A percentile compares a stretch with the other conserved stretches of the same genome.
These are phyloP conservation scores for Hanseniaspora occidentalis DNA, from an alignment of 805 yeast genomes.

Conservation along the genomic window DNA sequence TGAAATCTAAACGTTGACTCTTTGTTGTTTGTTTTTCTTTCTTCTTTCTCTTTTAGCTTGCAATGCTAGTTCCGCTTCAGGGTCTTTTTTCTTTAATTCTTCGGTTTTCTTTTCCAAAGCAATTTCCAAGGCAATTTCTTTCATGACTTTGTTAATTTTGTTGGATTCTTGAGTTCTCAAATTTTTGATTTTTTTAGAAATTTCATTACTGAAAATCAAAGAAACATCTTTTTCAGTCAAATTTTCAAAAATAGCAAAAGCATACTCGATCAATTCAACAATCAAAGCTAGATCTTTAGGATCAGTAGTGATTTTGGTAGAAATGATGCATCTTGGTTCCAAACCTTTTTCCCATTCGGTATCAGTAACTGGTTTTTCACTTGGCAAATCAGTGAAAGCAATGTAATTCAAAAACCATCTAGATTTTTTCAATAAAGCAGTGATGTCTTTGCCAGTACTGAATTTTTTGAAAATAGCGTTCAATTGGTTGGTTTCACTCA, in stretches of 20 bases:
- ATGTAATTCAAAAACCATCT: slow-evolving; percentile 45
- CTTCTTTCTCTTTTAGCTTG: slow-evolving; percentile 69
- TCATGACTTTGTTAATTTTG: slow-evolving; percentile 59
- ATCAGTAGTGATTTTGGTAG: slow-evolving; percentile 39
- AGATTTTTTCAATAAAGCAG: slow-evolving; percentile 31
- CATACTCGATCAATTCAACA: slow-evolving; percentile 37
- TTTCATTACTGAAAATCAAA: slow-evolving; percentile 49
- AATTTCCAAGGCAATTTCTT: slow-evolving; percentile 53
- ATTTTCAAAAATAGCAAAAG: slow-evolving; percentile 48
- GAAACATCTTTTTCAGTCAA: slow-evolving; percentile 36
- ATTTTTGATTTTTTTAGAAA: slow-evolving; percentile 61
- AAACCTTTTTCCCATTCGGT: slow-evolving; percentile 42
- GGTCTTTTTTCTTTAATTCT: slow-evolving; percentile 64
- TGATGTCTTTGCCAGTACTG: slow-evolving; percentile 27
- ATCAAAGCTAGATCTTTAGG: slow-evolving; percentile 38
- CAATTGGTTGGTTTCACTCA: slow-evolving; percentile 81
- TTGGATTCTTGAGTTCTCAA: slow-evolving; percentile 64
- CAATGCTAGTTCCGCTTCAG: slow-evolving; percentile 65
- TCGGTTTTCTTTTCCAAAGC: slow-evolving; percentile 60
- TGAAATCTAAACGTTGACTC: not conserved
- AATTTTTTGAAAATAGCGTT: slow-evolving; percentile 39
- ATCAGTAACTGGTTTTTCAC: slow-evolving; percentile 52
- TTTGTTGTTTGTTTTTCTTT: not conserved
- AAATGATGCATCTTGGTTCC: slow-evolving; percentile 38
- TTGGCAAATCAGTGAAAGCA: slow-evolving; percentile 75